Evolutionary conservation across 805 yeast genomes (phyloP).

Genomic region (Suhomyces faveliae): DNA sequence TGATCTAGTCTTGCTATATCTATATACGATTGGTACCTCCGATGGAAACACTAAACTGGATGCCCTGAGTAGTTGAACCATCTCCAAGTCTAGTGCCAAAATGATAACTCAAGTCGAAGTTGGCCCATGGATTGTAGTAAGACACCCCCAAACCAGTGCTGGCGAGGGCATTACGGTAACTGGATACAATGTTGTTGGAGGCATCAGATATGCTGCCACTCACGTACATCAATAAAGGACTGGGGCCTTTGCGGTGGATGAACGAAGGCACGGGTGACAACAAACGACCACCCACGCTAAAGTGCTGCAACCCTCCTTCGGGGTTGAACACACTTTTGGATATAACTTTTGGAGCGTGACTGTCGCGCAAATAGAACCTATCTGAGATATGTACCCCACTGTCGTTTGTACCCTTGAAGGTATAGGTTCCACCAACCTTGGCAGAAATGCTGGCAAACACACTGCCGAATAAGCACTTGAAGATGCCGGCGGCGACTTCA

Average conservation of each 20-base stretch:
- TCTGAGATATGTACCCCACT: conserved; percentile 63
- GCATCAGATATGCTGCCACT: conserved; percentile 68
- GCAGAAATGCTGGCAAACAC: conserved; percentile 51
- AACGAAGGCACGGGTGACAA: conserved; percentile 56
- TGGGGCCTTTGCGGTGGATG: conserved; percentile 27
- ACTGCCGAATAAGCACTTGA: conserved; percentile 42
- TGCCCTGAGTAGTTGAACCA: conserved; percentile 18
- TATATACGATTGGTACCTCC: conserved; percentile 34
- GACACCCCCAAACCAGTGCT: conserved; percentile 38
- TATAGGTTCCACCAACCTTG: conserved; percentile 56
- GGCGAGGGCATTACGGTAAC: conserved; percentile 19
- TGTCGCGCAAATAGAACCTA: conserved; percentile 81
- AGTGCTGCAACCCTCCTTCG: conserved; percentile 67
- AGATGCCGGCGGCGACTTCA: conserved; percentile 25
- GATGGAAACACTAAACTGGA: conserved; percentile 37
- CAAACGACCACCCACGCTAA: conserved; percentile 57
- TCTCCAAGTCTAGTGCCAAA: conserved; percentile 24
- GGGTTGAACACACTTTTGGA: conserved; percentile 66
- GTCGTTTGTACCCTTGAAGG: conserved; percentile 23
- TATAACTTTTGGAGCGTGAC: conserved; percentile 69
- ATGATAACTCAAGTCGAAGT: conserved; percentile 41
- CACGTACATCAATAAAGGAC: conserved; percentile 51
- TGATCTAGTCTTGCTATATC: too few relatives aligned
- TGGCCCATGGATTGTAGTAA: conserved; percentile 41
- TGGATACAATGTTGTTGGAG: conserved; percentile 25